phyloP scores from a whole-genome alignment of 2,329 filamentous ascomycete genomes.

The Botryosphaeria agaves region DNA sequence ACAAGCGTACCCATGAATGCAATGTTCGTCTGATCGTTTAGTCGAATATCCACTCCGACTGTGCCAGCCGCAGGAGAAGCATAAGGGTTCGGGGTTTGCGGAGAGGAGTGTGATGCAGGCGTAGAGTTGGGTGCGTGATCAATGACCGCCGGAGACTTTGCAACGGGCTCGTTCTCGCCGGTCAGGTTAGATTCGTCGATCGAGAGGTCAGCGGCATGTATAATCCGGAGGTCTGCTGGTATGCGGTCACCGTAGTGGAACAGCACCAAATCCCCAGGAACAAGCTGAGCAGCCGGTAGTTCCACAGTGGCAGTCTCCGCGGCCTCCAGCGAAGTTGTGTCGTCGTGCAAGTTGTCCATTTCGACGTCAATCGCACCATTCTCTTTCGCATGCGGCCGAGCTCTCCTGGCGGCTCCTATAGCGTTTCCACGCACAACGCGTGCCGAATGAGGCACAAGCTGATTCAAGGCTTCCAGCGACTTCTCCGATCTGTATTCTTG shows the following conservation, averaged over 20 bases:
- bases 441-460: slow-evolving; percentile 86
- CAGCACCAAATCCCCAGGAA: slow-evolving; percentile 80
- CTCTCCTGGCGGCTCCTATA: slow-evolving; percentile 3
- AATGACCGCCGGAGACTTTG: slow-evolving; percentile 46
- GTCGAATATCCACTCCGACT: slow-evolving; percentile 45
- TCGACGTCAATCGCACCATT: slow-evolving; percentile 9
- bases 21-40: slow-evolving; percentile 72
- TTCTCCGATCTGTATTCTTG: slow-evolving; percentile 97
- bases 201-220: slow-evolving; percentile 70
- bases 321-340: slow-evolving; percentile 42
- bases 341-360: slow-evolving; percentile 31
- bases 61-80: slow-evolving; percentile 39
- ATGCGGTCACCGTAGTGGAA: slow-evolving; percentile 95
- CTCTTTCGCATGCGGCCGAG: slow-evolving; percentile 4
- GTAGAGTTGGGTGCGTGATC: slow-evolving; percentile 3
- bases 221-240: slow-evolving; percentile 89
- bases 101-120: too few species aligned
- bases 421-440: slow-evolving; percentile 58
- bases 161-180: slow-evolving; percentile 86
- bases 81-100: slow-evolving; percentile 37
- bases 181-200: slow-evolving; percentile 96
- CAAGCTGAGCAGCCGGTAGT: slow-evolving; percentile 71
- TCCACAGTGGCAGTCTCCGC: slow-evolving; percentile 63
- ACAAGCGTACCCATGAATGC: slow-evolving; percentile 97
- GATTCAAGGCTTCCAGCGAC: slow-evolving; percentile 85